Evolutionary conservation across 1,139 yeast species (phyloP).

Genomic region (Yamadazyma pseudoaaseri): DNA sequence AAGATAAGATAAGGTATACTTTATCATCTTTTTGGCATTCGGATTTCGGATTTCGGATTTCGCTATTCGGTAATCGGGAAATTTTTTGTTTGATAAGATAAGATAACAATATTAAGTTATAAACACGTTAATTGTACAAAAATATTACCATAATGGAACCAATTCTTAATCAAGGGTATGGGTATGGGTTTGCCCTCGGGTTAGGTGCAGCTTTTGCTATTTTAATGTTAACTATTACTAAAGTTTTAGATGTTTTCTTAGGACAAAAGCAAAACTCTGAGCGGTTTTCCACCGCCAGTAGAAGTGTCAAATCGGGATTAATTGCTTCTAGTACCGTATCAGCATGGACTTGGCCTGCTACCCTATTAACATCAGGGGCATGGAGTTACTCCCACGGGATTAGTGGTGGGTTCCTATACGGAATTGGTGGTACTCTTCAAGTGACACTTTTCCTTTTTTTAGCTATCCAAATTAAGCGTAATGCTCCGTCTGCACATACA

Average conservation of each 20-base stretch:
- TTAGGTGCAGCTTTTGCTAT: conserved; percentile 42
- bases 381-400: conserved; percentile 30
- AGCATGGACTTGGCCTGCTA: conserved; percentile 44
- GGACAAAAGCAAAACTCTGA: conserved; percentile 41
- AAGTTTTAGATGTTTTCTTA: conserved; percentile 24
- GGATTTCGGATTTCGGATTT: conserved; percentile 16
- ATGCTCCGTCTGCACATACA: conserved; percentile 77
- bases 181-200: conserved; percentile 40
- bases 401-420: conserved; percentile 69
- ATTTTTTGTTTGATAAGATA: conserved; percentile 5
- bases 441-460: conserved; percentile 68
- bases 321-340: conserved; percentile 38
- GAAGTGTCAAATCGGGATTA: conserved; percentile 35
- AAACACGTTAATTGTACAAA: neutral
- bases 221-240: conserved; percentile 33
- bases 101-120: neutral
- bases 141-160: conserved; percentile 15
- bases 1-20: too few species aligned
- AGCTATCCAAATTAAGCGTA: conserved; percentile 71
- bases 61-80: neutral
- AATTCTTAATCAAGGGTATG: conserved; percentile 23
- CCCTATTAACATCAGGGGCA: conserved; percentile 32
- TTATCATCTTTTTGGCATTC: neutral
- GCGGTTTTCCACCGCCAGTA: conserved; percentile 37
- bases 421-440: conserved; percentile 76